Conservation (phyloP, 371 early-diverging fungal species). For the Mucor indicus region DNA sequence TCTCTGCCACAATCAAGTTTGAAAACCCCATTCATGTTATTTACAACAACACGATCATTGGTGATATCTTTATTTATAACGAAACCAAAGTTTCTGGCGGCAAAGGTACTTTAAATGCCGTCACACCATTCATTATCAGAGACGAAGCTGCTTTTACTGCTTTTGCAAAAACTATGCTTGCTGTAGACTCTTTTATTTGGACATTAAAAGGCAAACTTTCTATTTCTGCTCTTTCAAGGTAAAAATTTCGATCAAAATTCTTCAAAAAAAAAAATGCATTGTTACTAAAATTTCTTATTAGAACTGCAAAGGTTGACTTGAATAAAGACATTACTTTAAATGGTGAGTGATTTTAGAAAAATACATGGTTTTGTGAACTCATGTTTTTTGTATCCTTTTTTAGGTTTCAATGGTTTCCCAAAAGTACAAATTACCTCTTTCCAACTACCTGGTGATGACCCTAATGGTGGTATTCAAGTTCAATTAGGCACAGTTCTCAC, state of each 20-base stretch:
- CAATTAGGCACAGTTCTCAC: constrained; percentile 50
- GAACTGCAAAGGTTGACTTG: constrained; percentile 41
- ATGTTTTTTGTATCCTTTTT: constrained; percentile 4
- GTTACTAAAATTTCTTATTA: constrained; percentile 5
- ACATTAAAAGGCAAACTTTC: constrained; percentile 53
- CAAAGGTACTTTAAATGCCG: constrained; percentile 37
- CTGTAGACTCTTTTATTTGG: constrained; percentile 52
- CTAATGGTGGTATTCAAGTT: constrained; percentile 54
- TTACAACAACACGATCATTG: constrained; percentile 45
- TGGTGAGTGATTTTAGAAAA: constrained; percentile 17
- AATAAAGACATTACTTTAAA: constrained; percentile 35
- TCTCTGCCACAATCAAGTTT: constrained; percentile 47
- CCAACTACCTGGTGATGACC: constrained; percentile 53
- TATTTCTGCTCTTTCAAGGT: constrained; percentile 57
- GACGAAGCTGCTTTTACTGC: constrained; percentile 44
- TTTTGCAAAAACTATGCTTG: constrained; percentile 56
- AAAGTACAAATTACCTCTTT: constrained; percentile 52
- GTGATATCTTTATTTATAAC: constrained; percentile 47
- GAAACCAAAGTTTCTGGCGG: constrained; percentile 51
- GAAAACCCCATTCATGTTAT: constrained; percentile 40
- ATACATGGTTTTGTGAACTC: neutral
- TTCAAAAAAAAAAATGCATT: neutral
- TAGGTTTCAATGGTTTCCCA: constrained; percentile 60
- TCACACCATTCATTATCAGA: constrained; percentile 45
- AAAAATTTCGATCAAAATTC: neutral